phyloP scores from a whole-genome alignment of 1,284 basidiomycete genomes.

The Moniliophthora roreri region DNA sequence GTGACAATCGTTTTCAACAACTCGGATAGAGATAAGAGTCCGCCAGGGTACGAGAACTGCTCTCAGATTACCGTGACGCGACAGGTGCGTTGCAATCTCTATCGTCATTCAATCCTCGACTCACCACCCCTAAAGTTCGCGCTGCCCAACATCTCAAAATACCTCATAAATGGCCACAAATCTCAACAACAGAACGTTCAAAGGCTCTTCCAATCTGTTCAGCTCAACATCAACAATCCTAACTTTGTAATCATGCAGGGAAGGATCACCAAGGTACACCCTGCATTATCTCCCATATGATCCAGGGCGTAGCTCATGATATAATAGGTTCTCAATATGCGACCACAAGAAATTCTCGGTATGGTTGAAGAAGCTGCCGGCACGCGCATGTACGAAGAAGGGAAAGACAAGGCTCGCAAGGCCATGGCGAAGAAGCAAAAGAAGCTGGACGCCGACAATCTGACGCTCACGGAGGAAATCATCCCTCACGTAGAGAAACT shows the following conservation, averaged over 20 bases:
- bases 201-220: conserved; percentile 94
- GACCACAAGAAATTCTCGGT: conserved; percentile 94
- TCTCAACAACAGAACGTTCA: conserved; percentile 88
- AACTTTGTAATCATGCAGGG: conserved; percentile 99
- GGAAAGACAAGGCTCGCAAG: conserved; percentile 96
- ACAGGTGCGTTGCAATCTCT: conserved; percentile 61
- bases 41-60: conserved; percentile 81
- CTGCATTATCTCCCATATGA: background rate
- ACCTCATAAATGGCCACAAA: conserved; percentile 96
- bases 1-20: conserved; percentile 99
- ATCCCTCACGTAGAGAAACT: conserved; percentile 93
- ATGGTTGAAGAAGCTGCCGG: conserved; percentile 99
- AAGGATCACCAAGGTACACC: conserved; percentile 80
- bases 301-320: no score
- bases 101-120: background rate
- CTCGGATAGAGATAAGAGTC: conserved; percentile 87
- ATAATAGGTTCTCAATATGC: conserved; percentile 91
- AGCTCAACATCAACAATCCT: conserved; percentile 99
- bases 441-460: conserved; percentile 88
- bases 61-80: conserved; percentile 96
- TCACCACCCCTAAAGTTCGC: conserved; percentile 61
- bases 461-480: conserved; percentile 87
- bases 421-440: conserved; percentile 99
- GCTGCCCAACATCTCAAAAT: conserved; percentile 94
- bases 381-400: conserved; percentile 98